phyloP scores from a whole-genome alignment of 148 eudicot genomes.

The Nepenthes mirabilis region DNA sequence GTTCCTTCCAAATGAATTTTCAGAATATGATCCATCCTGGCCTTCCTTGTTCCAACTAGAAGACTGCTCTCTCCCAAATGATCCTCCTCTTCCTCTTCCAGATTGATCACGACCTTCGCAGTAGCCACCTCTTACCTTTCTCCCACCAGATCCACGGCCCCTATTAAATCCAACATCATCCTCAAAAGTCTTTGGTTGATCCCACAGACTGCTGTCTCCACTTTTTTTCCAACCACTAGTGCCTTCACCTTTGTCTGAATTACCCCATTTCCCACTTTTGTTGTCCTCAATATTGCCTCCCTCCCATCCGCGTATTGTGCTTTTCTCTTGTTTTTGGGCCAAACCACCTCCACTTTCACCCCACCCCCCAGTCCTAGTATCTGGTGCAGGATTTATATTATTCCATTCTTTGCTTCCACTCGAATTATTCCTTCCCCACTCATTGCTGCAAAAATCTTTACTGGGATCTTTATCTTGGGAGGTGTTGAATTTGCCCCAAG shows the following conservation, averaged over 20 bases:
- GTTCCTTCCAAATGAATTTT: neutral
- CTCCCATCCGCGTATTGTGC: slow-evolving; percentile 12
- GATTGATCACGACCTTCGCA: neutral
- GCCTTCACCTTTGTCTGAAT: slow-evolving; percentile 5
- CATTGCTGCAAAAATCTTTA: slow-evolving; percentile 7
- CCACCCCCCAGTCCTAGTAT: slow-evolving; percentile 15
- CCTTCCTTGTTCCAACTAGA: slow-evolving; percentile 13
- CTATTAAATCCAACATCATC: slow-evolving; percentile 9
- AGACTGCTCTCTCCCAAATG: slow-evolving; percentile 11
- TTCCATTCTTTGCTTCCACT: slow-evolving; percentile 22
- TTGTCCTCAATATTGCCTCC: neutral
- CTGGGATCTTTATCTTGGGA: slow-evolving; percentile 1
- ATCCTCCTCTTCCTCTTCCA: slow-evolving; percentile 9
- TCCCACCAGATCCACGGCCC: slow-evolving; percentile 21
- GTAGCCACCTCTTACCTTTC: slow-evolving; percentile 13
- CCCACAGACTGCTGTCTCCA: no score
- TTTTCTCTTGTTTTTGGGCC: slow-evolving; percentile 1
- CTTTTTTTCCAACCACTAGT: slow-evolving; percentile 12
- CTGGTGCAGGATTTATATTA: slow-evolving; percentile 13
- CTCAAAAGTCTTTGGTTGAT: slow-evolving; percentile 1
- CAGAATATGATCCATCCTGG: slow-evolving; percentile 1
- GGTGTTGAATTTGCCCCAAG: slow-evolving; percentile 8
- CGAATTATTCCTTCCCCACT: slow-evolving; percentile 21
- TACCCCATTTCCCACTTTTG: neutral
- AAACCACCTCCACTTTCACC: slow-evolving; percentile 7